Base-by-base conservation (phyloP, 78 protist genomes). In the Guillardia theta region DNA sequence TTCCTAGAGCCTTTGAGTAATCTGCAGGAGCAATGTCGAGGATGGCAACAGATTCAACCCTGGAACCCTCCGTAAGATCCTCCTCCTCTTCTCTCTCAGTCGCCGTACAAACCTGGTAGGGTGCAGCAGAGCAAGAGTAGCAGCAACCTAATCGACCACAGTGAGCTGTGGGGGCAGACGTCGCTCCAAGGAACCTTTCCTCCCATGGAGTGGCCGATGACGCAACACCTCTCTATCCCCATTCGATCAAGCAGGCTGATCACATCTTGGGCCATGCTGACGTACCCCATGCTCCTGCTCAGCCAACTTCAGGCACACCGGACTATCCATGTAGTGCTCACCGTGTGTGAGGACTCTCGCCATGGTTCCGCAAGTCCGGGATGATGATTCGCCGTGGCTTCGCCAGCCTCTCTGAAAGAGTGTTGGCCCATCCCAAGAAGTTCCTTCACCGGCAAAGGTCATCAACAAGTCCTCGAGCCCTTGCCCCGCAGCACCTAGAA, bases 171-270 rank as follows among this genome's bases (percentile, higher is more conserved):
- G n/a, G n/a, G n/a, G n/a, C n/a, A n/a, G n/a, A n/a, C n/a, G n/a
- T n/a, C n/a, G n/a, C n/a, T n/a, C n/a, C n/a, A n/a, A n/a, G n/a
- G n/a, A n/a, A 78, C 90, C 90, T 78, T 78, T 22, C 90, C 90
- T 45, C 90, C 90, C 90, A 78, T 78, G 50, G 90, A 78, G 90
- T 78, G 90, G 10, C 90, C 90, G 0, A 78, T 78, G 45, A 78
- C 33, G 90, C 90, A 78, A 50, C 90, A 43, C 24, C 90, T 18
- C 50, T 78, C 39, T 22, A 78, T 78, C 37, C 8, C 90, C 10
- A n/a, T 12, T 18, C 30, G 37, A 27, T 78, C 90, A 22, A 78
- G 90, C 90, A 78, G 44, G 53, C 15, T 21, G 50, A 78, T 43
- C 50, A 78, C 90, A 30, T 78, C 90, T 48, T 18, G 19, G 41